Percentiles rank a stretch among this genome's conserved stretches.
These are phyloP conservation scores for Penicillium paradoxum DNA, from an alignment of 495 filamentous ascomycete genomes.

Conservation along the genomic window DNA sequence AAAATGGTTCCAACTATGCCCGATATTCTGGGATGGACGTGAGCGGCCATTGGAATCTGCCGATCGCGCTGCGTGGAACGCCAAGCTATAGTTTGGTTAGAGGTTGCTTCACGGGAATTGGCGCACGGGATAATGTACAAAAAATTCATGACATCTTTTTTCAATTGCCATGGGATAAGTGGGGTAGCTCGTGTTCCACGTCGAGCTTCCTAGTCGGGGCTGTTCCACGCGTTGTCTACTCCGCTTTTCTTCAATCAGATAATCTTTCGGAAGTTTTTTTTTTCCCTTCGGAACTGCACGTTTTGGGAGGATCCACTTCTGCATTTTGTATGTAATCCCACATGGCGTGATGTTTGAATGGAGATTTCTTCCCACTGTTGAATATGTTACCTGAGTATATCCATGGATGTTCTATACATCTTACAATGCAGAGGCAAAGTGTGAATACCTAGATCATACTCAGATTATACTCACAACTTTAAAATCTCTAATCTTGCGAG, in stretches of 20 bases:
- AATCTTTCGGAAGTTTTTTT: background rate
- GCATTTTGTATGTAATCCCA: background rate
- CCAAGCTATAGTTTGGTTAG: slow-evolving; percentile 32
- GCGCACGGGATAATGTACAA: background rate
- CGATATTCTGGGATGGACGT: slow-evolving; percentile 47
- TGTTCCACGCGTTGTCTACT: background rate
- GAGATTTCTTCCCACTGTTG: background rate
- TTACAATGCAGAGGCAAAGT: too few relatives aligned
- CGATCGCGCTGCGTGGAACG: slow-evolving; percentile 47
- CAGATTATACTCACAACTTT: too few relatives aligned
- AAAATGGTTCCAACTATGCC: slow-evolving; percentile 64
- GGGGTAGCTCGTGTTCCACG: background rate
- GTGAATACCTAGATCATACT: too few relatives aligned
- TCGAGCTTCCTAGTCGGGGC: background rate
- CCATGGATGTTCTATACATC: too few relatives aligned
- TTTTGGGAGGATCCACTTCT: background rate
- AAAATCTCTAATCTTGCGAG: too few relatives aligned
- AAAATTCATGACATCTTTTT: background rate
- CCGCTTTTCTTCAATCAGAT: background rate
- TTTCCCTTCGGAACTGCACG: background rate
- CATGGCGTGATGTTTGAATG: background rate
- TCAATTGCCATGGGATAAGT: background rate
- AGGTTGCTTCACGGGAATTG: background rate
- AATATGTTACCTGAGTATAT: background rate
- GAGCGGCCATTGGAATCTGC: slow-evolving; percentile 42